Evolutionary conservation across 106 monocot species (phyloP), one percentile per base, ranked within the genome.

Genomic region (Phalaenopsis equestris): DNA sequence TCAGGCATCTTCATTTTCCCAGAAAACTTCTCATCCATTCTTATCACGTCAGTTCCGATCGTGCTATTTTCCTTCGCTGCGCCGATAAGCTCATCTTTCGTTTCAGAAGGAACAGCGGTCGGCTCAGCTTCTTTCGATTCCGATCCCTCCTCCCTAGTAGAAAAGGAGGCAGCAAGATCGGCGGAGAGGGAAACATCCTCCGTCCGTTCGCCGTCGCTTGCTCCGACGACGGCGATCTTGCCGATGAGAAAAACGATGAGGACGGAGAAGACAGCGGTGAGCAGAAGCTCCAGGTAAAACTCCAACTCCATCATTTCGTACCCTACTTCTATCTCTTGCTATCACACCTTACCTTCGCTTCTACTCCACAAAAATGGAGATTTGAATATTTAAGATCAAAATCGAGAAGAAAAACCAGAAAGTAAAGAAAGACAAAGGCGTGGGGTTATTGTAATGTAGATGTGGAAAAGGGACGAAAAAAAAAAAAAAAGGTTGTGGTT

Each of bases 161-260:
- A 17, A 56, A 72, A 52, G 81, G 84, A 14, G 24, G 30, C 58
- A 12, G 75, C 72, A 11, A 19, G 52, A 55, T 67, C 70, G 80
- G 72, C 48, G 21, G 78, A 78, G 17, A 41, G 24, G 18, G 76
- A 23, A 49, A 16, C 76, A 49, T 76, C 76, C 48, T 6, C 55
- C 47, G 18, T 37, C 1, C 11, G 41, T 19, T 52, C 56, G n/a
- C 38, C 77, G 56, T 42, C 42, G 16, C 39, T 55, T 48, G 55
- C 24, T 23, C 52, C 82, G 75, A 73, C 5, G 39, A 82, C 80
- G 57, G 74, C 76, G 80, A 93, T 39, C 83, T 80, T 86, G 41
- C 81, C 80, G 36, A 94, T 58, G 82, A 91, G 61, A 83, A 86
- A 77, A 45, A 86, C 86, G 82, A 89, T 30, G 73, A 91, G 76